Conservation (phyloP, 1,284 basidiomycete species). For the Gomphus sp. region DNA sequence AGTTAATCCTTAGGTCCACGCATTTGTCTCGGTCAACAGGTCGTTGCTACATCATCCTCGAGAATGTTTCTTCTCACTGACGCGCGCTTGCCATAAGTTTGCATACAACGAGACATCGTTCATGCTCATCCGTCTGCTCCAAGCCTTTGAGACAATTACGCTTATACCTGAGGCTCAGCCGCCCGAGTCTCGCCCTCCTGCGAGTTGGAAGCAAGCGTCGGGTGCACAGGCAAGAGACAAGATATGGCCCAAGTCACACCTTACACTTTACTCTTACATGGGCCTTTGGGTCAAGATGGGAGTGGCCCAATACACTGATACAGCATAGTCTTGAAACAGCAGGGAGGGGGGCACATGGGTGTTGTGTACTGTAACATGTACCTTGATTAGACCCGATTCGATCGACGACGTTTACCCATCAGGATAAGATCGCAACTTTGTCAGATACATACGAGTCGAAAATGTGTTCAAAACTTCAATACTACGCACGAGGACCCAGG, state of each 20-base stretch:
- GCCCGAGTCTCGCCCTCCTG: constrained; percentile 31
- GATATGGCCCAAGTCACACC: constrained; percentile 40
- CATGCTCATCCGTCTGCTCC: constrained; percentile 55
- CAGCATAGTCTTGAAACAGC: not conserved
- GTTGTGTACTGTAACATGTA: too few species aligned
- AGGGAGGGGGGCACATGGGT: not conserved
- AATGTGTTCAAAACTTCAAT: too few species aligned
- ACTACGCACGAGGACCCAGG: too few species aligned
- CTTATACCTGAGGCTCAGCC: constrained; percentile 38
- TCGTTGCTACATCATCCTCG: not conserved
- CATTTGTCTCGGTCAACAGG: constrained; percentile 39
- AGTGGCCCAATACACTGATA: not conserved
- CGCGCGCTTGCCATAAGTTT: constrained; percentile 35
- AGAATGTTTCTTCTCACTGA: not conserved
- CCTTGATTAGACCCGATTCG: too few species aligned
- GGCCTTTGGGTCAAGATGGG: constrained; percentile 10
- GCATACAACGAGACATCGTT: constrained; percentile 65
- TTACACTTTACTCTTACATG: constrained; percentile 37
- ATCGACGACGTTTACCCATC: too few species aligned
- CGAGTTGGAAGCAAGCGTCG: constrained; percentile 28
- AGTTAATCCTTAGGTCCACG: constrained; percentile 22
- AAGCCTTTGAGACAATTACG: constrained; percentile 40
- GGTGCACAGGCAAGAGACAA: constrained; percentile 14
- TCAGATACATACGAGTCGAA: too few species aligned
- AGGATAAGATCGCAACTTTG: too few species aligned